A percentile compares a stretch with the other conserved stretches of the same genome.
phyloP scores from a whole-genome alignment of 1,284 basidiomycete genomes.

The Phaffia rhodozyma region DNA sequence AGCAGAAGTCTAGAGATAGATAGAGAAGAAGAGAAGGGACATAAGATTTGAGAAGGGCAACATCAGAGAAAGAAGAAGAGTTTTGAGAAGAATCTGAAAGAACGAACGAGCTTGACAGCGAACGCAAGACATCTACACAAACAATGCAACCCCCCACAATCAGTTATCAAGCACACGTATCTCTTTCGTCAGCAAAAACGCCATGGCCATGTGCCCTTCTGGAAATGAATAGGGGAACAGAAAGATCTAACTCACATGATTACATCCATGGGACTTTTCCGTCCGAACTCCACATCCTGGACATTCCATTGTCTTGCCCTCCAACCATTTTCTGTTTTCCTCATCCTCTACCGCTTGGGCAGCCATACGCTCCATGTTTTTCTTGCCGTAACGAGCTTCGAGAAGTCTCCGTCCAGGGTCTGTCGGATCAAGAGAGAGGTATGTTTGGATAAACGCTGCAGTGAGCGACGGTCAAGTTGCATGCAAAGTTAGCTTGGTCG shows the following conservation, averaged over 20 bases:
- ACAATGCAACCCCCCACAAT: not conserved
- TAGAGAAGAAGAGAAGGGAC: not conserved
- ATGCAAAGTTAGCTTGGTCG: no score
- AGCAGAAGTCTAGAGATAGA: not conserved
- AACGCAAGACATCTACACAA: conserved; percentile 8
- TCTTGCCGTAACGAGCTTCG: conserved; percentile 27
- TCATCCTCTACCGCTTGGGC: conserved; percentile 29
- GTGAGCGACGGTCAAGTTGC: no score
- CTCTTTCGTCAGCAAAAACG: no score
- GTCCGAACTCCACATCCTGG: conserved; percentile 31
- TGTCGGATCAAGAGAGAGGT: conserved; percentile 28
- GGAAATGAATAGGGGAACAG: not conserved
- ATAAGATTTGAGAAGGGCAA: not conserved
- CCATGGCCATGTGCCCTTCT: no score
- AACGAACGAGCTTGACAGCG: conserved; percentile 32
- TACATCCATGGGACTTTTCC: conserved; percentile 35
- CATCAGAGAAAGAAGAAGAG: not conserved
- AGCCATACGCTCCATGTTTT: conserved; percentile 29
- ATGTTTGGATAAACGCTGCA: conserved; percentile 25
- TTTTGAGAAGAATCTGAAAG: conserved; percentile 20
- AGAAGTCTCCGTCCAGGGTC: conserved; percentile 24
- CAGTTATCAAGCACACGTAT: no score
- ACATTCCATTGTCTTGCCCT: conserved; percentile 28
- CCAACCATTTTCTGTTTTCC: conserved; percentile 31
- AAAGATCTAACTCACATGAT: conserved; percentile 30